Base-by-base conservation (phyloP, 306 rosid genomes). In the Ormosia emarginata region DNA sequence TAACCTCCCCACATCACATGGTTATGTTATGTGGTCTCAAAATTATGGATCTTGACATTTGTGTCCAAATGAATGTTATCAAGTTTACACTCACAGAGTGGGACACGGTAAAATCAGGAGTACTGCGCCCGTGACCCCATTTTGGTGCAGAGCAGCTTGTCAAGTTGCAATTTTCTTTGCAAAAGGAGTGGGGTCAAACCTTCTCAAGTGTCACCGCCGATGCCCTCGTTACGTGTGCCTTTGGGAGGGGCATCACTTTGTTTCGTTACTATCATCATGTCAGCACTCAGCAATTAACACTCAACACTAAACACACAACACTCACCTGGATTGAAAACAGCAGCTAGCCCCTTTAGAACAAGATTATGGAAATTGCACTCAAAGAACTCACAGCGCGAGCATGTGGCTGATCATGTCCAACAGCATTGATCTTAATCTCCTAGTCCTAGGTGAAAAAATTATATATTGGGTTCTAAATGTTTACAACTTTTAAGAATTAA, bases 181-280 rank as follows among this genome's bases (percentile, higher is more conserved):
- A 8, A 57, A 50, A 30, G 79, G 43, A 11, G 7, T 76, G 90
- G 87, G 88, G 88, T 86, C 89, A 85, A 83, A 74, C 41, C 55
- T 52, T 44, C 15, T 58, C 61, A 58, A 40, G 67, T 49, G 83
- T 61, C 78, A 30, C 67, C 53, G 71, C 71, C 71, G 44, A 33
- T 56, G 39, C 13, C 84, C 74, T 89, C 78, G 86, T 82, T 59
- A 67, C 57, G 64, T 49, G 92, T 85, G 92, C 87, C 30, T n/a
- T 32, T 47, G 33, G 29, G 37, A 77, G 30, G 47, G 83, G 46
- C 67, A 63, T 79, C 84, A 82, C 84, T 66, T 39, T 88, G 89
- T 82, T 75, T 86, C 41, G 88, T 85, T 81, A 79, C 90, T 87
- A 84, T 91, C 89, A 67, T 81, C 89, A 67, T 81, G 88, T 86